Base-by-base conservation (phyloP, 2,329 filamentous ascomycete genomes). In the Apiospora koreana region DNA sequence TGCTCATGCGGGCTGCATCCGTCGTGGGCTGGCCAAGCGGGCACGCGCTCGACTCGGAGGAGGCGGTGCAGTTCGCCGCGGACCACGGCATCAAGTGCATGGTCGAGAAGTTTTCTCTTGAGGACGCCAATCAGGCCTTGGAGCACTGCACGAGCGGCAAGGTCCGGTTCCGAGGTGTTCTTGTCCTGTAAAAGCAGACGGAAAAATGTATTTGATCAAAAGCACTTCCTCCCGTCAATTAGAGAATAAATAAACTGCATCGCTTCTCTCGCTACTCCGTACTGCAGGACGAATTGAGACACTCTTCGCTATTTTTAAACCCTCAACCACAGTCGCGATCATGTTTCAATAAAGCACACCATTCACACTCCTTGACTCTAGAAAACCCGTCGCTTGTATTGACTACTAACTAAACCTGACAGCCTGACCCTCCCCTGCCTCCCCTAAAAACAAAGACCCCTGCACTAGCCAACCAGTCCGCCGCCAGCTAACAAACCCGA, bases 1-100 rank as follows among this genome's bases (percentile, higher is more conserved):
- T 89, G 67, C 81, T 89, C 8, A 7, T 46, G 6, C 84, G 86
- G 71, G 91, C 89, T 4, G 80, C 89, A 21, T 88, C 86, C 2
- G 83, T 96, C 1, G 85, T 89, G 72, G 91, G 91, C 12, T 90
- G 86, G 79, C 85, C 92, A 0, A 87, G 88, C 28, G 91, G 91
- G 0, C 86, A 92, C 48, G 85, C 90, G 1, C 82, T 89, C 64
- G 88, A 93, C 72, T 85, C 86, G 69, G 87, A 90, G 75, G 89
- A 93, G 74, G 91, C 92, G 71, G 86, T 94, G 68, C 83, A 83
- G 2, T 94, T 94, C 76, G 87, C 91, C 0, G 81, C 85, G 71
- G 80, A 83, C 21, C 89, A 93, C 74, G 83, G 83, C 5, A 86
- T 94, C 73, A 87, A 88, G 79, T 92, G 91, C 68, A 83, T 93